Evolutionary conservation across 345 rosid species (phyloP), one percentile per base, ranked within the genome.

Genomic region (Punica granatum): DNA sequence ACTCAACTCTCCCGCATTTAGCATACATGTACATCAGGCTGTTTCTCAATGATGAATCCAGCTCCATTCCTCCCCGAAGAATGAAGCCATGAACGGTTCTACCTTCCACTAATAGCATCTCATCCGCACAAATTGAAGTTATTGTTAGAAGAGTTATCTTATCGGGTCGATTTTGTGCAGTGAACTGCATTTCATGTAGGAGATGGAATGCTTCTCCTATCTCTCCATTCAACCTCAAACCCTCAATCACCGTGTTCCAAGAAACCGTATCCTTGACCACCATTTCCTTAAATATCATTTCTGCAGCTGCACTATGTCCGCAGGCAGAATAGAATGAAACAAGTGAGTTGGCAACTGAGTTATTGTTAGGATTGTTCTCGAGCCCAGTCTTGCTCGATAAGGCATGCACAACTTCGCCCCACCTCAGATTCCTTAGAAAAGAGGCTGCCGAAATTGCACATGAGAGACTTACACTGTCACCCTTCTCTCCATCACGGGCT

Each of bases 221-320:
- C 79, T 63, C 74, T 65, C 81, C 88, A 63, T 78, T 85, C 51
- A 67, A 64, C 63, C 85, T 67, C 76, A 78, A 76, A 49, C 89
- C 92, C 41, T 70, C 77, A 44, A 87, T 78, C 60, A 83, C 61
- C 63, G 88, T 71, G 75, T 87, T 87, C 84, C 86, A 85, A 3
- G 88, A 80, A 62, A 87, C 66, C 23, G 78, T 66, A 70, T 87
- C 88, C 69, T 75, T 75, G 64, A 35, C 10, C 34, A 58, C 18
- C 73, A 80, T 67, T 59, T 65, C 75, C 58, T 58, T 26, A 74
- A 85, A 81, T 37, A 83, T 76, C 4, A 53, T 49, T 69, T 80
- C 76, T 0, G 86, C 83, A 75, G 74, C 82, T 43, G 66, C 72
- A 21, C 19, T 67, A 58, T 81, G 75, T 63, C 81, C 82, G 62